phyloP scores from a whole-genome alignment of 1,139 yeast species.

The Protomyces macrosporus region DNA sequence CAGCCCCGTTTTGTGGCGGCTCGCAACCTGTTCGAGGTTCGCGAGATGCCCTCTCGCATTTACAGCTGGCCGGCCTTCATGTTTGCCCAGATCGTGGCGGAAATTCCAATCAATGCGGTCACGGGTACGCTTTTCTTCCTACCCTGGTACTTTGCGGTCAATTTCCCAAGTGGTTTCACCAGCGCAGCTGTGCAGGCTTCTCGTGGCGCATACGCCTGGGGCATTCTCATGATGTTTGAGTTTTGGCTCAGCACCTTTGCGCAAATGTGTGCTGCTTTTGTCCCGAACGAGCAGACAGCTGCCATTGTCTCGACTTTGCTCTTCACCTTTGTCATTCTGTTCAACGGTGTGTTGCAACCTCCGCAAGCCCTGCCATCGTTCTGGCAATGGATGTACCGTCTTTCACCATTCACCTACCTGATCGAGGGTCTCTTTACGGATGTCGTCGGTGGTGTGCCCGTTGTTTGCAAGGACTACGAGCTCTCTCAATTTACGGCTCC shows the following conservation, averaged over 20 bases:
- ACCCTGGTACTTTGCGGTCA: conserved; percentile 56
- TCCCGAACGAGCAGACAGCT: conserved; percentile 62
- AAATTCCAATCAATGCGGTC: conserved; percentile 53
- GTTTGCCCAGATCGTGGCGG: conserved; percentile 49
- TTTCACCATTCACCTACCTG: conserved; percentile 64
- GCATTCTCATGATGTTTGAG: conserved; percentile 52
- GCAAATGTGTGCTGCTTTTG: conserved; percentile 50
- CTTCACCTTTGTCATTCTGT: conserved; percentile 49
- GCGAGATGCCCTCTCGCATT: conserved; percentile 61
- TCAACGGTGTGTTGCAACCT: conserved; percentile 64
- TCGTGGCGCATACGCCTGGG: conserved; percentile 43
- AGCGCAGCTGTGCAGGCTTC: conserved; percentile 45
- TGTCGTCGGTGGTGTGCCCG: conserved; percentile 53
- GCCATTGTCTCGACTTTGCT: conserved; percentile 52
- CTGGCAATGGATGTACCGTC: conserved; percentile 65
- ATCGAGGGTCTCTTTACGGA: conserved; percentile 54
- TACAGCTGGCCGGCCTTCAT: conserved; percentile 60
- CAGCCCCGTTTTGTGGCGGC: conserved; percentile 45
- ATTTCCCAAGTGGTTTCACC: conserved; percentile 40
- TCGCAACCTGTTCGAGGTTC: conserved; percentile 54
- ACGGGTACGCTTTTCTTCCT: conserved; percentile 52
- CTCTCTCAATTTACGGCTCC: conserved; percentile 54
- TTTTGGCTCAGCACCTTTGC: conserved; percentile 54
- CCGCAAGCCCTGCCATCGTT: conserved; percentile 57
- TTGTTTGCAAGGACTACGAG: conserved; percentile 52